A percentile compares a stretch with the other conserved stretches of the same genome.
Evolutionary conservation across 208 protist species (phyloP).

Genomic region (Acanthamoeba triangularis): DNA sequence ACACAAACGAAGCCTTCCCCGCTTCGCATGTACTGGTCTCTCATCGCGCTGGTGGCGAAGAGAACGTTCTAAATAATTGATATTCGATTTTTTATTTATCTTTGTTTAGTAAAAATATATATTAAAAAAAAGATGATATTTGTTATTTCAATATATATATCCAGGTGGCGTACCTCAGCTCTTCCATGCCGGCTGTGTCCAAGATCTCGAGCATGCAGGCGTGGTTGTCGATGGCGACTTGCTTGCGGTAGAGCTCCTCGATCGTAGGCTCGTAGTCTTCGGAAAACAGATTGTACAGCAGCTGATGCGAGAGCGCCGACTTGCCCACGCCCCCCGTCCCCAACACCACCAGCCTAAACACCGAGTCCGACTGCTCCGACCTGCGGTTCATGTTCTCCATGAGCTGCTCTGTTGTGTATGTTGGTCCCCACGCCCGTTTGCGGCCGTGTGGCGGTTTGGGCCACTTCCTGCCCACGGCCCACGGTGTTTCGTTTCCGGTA

Average conservation of each 20-base stretch:
- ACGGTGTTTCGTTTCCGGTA: too few relatives aligned
- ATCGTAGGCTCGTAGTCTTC: conserved; percentile 84
- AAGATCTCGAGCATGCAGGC: conserved; percentile 65
- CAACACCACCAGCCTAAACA: background rate
- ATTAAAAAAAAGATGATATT: too few relatives aligned
- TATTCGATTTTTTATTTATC: too few relatives aligned
- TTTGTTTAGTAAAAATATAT: too few relatives aligned
- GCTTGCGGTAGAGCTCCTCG: conserved; percentile 5
- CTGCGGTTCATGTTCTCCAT: too few relatives aligned
- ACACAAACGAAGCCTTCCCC: conserved; percentile 90
- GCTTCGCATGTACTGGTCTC: conserved; percentile 88
- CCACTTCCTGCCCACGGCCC: too few relatives aligned
- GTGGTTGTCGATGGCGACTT: background rate
- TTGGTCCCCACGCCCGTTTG: too few relatives aligned
- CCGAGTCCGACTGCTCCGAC: too few relatives aligned
- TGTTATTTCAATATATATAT: background rate
- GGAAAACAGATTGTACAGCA: background rate
- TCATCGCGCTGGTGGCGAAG: conserved; percentile 83
- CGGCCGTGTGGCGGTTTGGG: too few relatives aligned
- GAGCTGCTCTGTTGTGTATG: too few relatives aligned
- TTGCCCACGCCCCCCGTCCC: conserved; percentile 5
- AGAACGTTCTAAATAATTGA: too few relatives aligned
- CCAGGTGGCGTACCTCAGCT: conserved; percentile 87
- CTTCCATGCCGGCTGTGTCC: conserved; percentile 82
- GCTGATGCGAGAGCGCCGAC: background rate